Conservation (phyloP, 2,329 filamentous ascomycete species). For the Phyllachora maydis region DNA sequence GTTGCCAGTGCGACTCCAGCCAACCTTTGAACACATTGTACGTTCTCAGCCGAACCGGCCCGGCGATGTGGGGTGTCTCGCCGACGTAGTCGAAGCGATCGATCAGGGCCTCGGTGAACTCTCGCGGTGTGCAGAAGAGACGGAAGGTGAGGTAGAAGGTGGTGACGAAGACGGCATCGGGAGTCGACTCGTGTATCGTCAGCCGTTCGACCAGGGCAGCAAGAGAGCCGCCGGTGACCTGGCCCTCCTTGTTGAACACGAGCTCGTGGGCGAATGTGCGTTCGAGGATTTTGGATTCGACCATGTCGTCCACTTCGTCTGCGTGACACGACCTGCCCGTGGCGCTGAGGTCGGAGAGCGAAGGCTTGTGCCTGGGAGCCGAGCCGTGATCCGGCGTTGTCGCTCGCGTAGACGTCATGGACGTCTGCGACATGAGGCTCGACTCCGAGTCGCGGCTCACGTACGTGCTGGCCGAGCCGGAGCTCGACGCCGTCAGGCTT, state of each 20-base stretch:
- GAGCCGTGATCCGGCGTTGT: constrained; percentile 53
- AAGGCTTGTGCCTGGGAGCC: constrained; percentile 35
- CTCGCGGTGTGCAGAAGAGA: constrained; percentile 64
- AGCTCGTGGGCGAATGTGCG: constrained; percentile 85
- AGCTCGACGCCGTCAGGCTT: constrained; percentile 54
- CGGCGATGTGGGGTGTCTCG: constrained; percentile 53
- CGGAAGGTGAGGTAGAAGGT: constrained; percentile 95
- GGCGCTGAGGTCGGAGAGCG: constrained; percentile 46
- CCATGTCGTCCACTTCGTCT: constrained; percentile 58
- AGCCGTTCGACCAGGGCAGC: constrained; percentile 84
- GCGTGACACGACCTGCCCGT: constrained; percentile 42
- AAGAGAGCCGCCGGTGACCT: constrained; percentile 82
- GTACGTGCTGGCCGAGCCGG: constrained; percentile 61
- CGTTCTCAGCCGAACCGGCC: constrained; percentile 69
- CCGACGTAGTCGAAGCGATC: constrained; percentile 84
- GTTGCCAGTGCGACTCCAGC: constrained; percentile 89
- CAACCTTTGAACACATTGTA: constrained; percentile 96
- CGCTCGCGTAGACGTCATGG: constrained; percentile 72
- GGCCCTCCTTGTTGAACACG: constrained; percentile 82
- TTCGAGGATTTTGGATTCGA: constrained; percentile 73
- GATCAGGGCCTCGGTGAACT: constrained; percentile 66
- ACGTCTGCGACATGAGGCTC: constrained; percentile 61
- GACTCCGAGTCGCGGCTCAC: constrained; percentile 63
- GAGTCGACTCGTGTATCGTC: constrained; percentile 81
- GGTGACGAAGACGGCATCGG: constrained; percentile 77